Base-by-base conservation (phyloP, 139 green algal species). In the Tetratostichococcus sp. region DNA sequence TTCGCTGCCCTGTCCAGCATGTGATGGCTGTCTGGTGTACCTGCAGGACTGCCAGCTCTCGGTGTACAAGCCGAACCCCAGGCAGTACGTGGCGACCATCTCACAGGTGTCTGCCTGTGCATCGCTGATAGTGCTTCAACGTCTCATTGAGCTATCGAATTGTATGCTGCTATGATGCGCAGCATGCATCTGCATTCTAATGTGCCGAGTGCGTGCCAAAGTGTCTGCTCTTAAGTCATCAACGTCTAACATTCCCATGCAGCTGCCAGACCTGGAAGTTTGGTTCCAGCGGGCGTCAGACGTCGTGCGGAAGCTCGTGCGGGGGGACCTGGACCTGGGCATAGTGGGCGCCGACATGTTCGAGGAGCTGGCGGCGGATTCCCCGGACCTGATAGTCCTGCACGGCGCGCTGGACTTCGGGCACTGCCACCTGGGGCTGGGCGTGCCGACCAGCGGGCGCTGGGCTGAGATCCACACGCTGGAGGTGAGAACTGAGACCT, bases 331-430 rank as follows among this genome's bases (percentile, higher is more conserved):
- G 17, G 96, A 99, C 88, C 84, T 99, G 17, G 96, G 94, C 75
- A 98, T 99, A 35, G 93, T 99, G 39, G 96, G 96, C 68, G 88
- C 90, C 30, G 95, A 99, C 88, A 99, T 99, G 95, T 92, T 97
- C 30, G 30, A 43, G 4, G 95, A 98, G 86, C 83, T 95, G n/a
- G 50, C 50, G 2, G 87, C 83, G 0, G 82, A 88, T 65, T 85
- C 88, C 70, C 42, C 77, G 28, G 91, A 97, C 72, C 78, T 98
- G 21, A 73, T 98, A 0, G 80, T 98, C 25, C 75, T 98, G 35
- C 95, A 99, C 76, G 94, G 98, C 28, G 85, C 89, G 1, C 90
- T 98, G 17, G 83, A 86, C 76, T 99, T 98, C 82, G 95, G 95
- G 11, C 76, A 92, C 50, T 99, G 96, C 85, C 91, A 98, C 88